Conservation (phyloP, 1,139 yeast genomes). For the Hyphopichia wangnamkhiaoensis region DNA sequence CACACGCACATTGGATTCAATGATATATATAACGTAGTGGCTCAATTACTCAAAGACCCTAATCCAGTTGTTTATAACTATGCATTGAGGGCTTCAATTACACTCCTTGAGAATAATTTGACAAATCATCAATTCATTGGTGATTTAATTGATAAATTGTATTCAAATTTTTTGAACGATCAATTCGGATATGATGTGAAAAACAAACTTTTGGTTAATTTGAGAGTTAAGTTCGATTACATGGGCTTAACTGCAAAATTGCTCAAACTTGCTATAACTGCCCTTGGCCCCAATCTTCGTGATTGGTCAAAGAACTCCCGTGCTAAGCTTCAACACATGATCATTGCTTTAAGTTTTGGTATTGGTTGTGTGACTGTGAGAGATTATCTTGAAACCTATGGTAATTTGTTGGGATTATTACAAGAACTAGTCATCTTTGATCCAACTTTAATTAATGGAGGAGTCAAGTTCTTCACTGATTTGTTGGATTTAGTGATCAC, state of each 20-base stretch:
- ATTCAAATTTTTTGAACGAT: conserved; percentile 46
- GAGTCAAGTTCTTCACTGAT: conserved; percentile 30
- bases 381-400: conserved; percentile 30
- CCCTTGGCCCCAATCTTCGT: conserved; percentile 41
- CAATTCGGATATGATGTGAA: conserved; percentile 47
- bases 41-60: conserved; percentile 71
- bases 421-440: conserved; percentile 47
- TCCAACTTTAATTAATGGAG: conserved; percentile 33
- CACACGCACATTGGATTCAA: conserved; percentile 31
- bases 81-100: conserved; percentile 60
- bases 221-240: conserved; percentile 29
- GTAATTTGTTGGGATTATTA: conserved; percentile 29
- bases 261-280: conserved; percentile 33
- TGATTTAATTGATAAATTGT: conserved; percentile 44
- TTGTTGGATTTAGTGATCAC: conserved; percentile 36
- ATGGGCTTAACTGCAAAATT: conserved; percentile 25
- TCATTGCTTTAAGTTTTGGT: conserved; percentile 33
- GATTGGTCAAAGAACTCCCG: conserved; percentile 23
- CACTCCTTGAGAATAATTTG: conserved; percentile 56
- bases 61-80: conserved; percentile 82
- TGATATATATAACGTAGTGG: conserved; percentile 56
- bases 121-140: conserved; percentile 53
- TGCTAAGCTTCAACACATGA: conserved; percentile 26
- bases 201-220: conserved; percentile 28
- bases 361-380: conserved; percentile 32